Evolutionary conservation across 192 early-diverging fungal species (phyloP).

Genomic region (Podila clonocystis): DNA sequence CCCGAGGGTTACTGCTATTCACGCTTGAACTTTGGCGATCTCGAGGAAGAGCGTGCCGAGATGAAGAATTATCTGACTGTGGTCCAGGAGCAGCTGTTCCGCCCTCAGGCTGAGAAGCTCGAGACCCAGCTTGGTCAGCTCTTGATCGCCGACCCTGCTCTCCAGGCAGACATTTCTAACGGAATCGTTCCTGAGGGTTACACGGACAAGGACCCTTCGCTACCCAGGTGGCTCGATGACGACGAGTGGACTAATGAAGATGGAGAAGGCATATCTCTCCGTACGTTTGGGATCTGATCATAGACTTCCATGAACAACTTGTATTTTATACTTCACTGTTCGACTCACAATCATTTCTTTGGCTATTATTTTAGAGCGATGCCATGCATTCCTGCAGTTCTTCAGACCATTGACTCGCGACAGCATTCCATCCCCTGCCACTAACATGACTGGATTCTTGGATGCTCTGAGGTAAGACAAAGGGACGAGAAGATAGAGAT

Average conservation of each 20-base stretch:
- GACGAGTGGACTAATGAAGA: slow-evolving; percentile 6
- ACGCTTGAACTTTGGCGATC: slow-evolving; percentile 49
- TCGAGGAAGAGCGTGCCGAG: slow-evolving; percentile 55
- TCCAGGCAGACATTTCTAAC: background rate
- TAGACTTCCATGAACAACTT: too few relatives aligned
- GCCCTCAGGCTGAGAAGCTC: slow-evolving; percentile 51
- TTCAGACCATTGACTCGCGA: slow-evolving; percentile 38
- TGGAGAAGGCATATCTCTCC: slow-evolving; percentile 8
- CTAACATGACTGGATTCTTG: slow-evolving; percentile 57
- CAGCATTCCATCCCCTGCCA: slow-evolving; percentile 20
- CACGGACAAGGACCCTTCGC: slow-evolving; percentile 31
- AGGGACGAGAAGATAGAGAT: background rate
- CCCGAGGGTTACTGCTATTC: slow-evolving; percentile 62
- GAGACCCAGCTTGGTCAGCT: slow-evolving; percentile 30
- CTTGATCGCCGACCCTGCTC: slow-evolving; percentile 4
- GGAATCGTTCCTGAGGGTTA: slow-evolving; percentile 28
- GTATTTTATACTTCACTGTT: too few relatives aligned
- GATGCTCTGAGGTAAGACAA: slow-evolving; percentile 50
- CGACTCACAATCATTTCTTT: too few relatives aligned
- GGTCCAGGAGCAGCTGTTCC: slow-evolving; percentile 58
- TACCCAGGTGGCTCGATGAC: slow-evolving; percentile 45
- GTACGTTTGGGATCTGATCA: slow-evolving; percentile 5
- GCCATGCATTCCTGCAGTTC: slow-evolving; percentile 60
- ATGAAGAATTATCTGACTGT: slow-evolving; percentile 58
- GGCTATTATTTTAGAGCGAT: slow-evolving; percentile 44